Percentiles rank a stretch among this genome's conserved stretches.
Evolutionary conservation across 192 early-diverging fungal genomes (phyloP).

Genomic region (Coemansia sp.): DNA sequence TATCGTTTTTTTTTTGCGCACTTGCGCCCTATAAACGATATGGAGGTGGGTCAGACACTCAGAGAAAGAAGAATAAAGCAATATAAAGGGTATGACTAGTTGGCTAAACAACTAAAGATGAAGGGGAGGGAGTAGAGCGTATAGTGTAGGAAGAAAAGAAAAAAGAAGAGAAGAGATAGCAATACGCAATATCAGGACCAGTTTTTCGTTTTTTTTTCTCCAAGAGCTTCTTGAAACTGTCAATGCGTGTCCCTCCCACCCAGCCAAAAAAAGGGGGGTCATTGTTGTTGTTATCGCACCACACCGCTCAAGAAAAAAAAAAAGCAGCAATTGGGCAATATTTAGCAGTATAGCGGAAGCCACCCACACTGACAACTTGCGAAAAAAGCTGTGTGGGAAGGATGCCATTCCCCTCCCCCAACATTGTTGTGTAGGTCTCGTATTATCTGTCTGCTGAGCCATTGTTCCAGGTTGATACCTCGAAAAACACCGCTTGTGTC

Average conservation of each 20-base stretch:
- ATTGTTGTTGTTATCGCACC: conserved; percentile 11
- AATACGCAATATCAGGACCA: neutral
- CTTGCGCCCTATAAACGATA: conserved; percentile 4
- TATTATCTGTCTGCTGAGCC: conserved; percentile 7
- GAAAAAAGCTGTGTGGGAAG: neutral
- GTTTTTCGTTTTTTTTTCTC: neutral
- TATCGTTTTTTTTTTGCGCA: neutral
- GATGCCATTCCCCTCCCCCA: neutral
- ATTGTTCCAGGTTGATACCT: neutral
- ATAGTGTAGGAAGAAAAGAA: neutral
- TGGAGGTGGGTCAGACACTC: neutral
- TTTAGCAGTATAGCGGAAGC: neutral
- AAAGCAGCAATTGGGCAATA: neutral
- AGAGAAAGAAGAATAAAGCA: neutral
- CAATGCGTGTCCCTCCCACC: conserved; percentile 3
- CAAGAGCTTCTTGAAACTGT: neutral
- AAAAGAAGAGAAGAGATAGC: conserved; percentile 14
- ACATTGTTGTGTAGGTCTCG: neutral
- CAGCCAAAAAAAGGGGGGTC: neutral
- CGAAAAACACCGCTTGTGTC: neutral
- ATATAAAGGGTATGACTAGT: neutral
- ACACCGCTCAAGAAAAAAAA: neutral
- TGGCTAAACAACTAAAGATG: neutral
- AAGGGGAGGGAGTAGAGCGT: neutral
- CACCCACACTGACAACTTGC: neutral